Percentiles rank a stretch among this genome's conserved stretches.
Evolutionary conservation across 2,329 filamentous ascomycete species (phyloP).

Genomic region (Ascochyta clinopodiicola): DNA sequence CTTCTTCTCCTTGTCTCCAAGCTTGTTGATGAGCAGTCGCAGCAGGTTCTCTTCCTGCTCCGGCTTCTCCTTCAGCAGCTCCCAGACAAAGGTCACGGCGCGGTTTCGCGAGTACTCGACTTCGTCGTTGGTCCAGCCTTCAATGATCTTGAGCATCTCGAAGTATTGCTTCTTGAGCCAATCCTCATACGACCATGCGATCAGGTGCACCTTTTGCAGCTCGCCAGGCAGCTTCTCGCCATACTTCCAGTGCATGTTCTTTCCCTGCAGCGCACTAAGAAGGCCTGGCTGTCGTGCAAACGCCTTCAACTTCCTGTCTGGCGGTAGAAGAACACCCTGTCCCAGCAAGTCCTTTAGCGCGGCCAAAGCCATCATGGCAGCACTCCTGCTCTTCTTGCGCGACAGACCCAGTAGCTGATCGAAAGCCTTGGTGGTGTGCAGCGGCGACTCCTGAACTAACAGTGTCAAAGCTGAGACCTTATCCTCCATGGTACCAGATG

Average conservation of each 20-base stretch:
- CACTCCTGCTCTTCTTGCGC: constrained; percentile 91
- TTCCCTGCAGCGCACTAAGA: constrained; percentile 71
- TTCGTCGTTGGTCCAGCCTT: constrained; percentile 93
- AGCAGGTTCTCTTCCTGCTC: constrained; percentile 96
- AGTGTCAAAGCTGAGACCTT: constrained; percentile 95
- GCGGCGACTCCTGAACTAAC: constrained; percentile 91
- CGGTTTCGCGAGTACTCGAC: constrained; percentile 90
- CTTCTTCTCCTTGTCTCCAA: constrained; percentile 94
- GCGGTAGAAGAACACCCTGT: constrained; percentile 83
- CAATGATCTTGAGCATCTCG: constrained; percentile 87
- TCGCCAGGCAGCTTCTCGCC: constrained; percentile 75
- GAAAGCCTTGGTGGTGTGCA: constrained; percentile 89
- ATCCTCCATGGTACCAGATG: constrained; percentile 93
- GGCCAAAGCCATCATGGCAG: constrained; percentile 89
- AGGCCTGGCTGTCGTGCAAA: constrained; percentile 84
- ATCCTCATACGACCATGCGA: constrained; percentile 91
- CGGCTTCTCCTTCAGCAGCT: constrained; percentile 90
- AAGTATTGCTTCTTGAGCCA: constrained; percentile 96
- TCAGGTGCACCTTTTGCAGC: constrained; percentile 77
- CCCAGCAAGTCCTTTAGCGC: constrained; percentile 94
- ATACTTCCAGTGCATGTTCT: constrained; percentile 67
- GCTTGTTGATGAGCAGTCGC: constrained; percentile 90
- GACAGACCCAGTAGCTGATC: constrained; percentile 83
- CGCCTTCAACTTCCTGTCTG: constrained; percentile 77
- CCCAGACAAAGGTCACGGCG: constrained; percentile 89